Evolutionary conservation across 768 basidiomycete genomes (phyloP).

Genomic region (Kwoniella sp.): DNA sequence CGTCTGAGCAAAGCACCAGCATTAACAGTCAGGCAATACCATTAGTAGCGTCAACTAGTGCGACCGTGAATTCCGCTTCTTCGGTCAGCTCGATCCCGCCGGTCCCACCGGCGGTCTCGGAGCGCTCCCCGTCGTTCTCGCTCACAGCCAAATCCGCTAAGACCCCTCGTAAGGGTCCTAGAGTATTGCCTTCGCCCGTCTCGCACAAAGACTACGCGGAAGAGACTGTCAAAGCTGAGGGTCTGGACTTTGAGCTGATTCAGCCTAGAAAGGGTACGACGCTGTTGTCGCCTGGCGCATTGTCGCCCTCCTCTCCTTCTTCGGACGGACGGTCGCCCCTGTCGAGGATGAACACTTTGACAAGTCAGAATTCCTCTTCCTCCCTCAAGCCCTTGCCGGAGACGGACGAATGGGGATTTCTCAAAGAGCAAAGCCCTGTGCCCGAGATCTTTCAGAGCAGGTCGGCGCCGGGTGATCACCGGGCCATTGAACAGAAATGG

Average conservation of each 20-base stretch:
- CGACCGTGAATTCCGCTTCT: constrained; percentile 1
- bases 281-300: neutral
- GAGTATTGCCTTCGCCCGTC: constrained; percentile 28
- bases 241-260: constrained; percentile 43
- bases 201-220: constrained; percentile 39
- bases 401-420: constrained; percentile 47
- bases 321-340: neutral
- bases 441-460: constrained; percentile 38
- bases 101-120: constrained; percentile 27
- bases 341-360: constrained; percentile 5
- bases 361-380: neutral
- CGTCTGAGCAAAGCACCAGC: neutral
- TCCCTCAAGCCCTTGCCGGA: constrained; percentile 23
- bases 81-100: constrained; percentile 14
- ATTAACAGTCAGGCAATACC: neutral
- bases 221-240: constrained; percentile 43
- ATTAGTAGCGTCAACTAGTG: constrained; percentile 2
- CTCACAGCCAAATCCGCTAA: constrained; percentile 23
- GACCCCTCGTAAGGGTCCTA: constrained; percentile 19
- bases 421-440: constrained; percentile 34
- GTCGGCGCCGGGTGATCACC: constrained; percentile 26
- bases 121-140: constrained; percentile 33
- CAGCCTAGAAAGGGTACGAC: constrained; percentile 22
- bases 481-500: constrained; percentile 41
- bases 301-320: constrained; percentile 3